Percentiles rank a stretch among this genome's conserved stretches.
phyloP scores from a whole-genome alignment of 768 basidiomycete species.

The Lactifluus subvellereus region DNA sequence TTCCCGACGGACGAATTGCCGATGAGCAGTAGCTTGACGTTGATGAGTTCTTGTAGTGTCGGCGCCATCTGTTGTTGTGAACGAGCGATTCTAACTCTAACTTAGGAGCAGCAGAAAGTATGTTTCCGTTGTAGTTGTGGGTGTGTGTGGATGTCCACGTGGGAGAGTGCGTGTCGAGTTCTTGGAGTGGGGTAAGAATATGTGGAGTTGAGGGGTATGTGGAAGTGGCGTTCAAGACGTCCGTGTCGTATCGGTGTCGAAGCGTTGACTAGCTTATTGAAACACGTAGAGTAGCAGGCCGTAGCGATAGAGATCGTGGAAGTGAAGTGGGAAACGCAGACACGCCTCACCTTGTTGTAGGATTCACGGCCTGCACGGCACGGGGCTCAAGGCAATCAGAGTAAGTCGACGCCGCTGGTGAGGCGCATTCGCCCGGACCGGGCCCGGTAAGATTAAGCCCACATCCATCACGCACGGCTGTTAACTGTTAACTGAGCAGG shows the following conservation, averaged over 20 bases:
- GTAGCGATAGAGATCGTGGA: background rate
- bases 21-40: slow-evolving; percentile 79
- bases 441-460: no score
- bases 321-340: no score
- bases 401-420: no score
- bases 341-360: background rate
- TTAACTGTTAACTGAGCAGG: background rate
- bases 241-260: background rate
- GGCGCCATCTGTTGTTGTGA: slow-evolving; percentile 5
- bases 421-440: no score
- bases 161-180: background rate
- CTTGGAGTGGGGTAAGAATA: no score
- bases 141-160: background rate
- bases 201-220: background rate
- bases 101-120: no score
- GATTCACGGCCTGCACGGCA: background rate
- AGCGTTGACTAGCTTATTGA: background rate
- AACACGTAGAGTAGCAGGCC: background rate
- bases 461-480: no score
- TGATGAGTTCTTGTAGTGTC: slow-evolving; percentile 33
- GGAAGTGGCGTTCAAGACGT: background rate
- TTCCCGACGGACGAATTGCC: slow-evolving; percentile 91
- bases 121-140: background rate
- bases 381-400: background rate
- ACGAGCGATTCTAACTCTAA: no score